phyloP scores from a whole-genome alignment of 2,329 filamentous ascomycete species.

The Hymenoscyphus occultus region DNA sequence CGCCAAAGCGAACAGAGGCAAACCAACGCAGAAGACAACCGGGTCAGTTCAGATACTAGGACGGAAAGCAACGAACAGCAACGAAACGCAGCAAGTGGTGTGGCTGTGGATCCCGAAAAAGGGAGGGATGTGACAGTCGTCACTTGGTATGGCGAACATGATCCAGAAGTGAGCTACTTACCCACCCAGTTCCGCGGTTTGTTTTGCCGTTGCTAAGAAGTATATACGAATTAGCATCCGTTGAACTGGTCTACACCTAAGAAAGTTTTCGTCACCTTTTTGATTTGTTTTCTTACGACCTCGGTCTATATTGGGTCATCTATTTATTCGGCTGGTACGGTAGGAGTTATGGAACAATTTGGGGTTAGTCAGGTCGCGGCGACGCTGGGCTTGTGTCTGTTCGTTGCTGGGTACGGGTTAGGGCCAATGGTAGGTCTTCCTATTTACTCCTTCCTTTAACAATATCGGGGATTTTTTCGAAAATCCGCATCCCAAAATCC shows the following conservation, averaged over 20 bases:
- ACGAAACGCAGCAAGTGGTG: slow-evolving; percentile 41
- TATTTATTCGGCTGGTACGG: slow-evolving; percentile 45
- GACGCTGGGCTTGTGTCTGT: slow-evolving; percentile 56
- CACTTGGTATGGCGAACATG: slow-evolving; percentile 49
- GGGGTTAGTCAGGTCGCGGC: slow-evolving; percentile 49
- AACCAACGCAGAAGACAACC: background rate
- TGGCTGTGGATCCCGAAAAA: slow-evolving; percentile 49
- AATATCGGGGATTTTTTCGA: too few species aligned
- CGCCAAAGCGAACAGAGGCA: slow-evolving; percentile 4
- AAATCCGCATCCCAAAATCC: too few species aligned
- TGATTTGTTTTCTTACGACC: slow-evolving; percentile 54
- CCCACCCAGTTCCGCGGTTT: too few species aligned
- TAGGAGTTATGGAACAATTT: slow-evolving; percentile 46
- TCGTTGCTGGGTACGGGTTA: slow-evolving; percentile 60
- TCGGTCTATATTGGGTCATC: slow-evolving; percentile 50
- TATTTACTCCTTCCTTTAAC: too few species aligned
- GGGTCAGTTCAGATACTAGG: slow-evolving; percentile 21
- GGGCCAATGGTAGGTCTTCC: slow-evolving; percentile 48
- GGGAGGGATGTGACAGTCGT: slow-evolving; percentile 49
- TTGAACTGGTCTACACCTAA: slow-evolving; percentile 48
- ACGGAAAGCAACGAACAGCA: slow-evolving; percentile 15
- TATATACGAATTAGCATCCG: slow-evolving; percentile 39
- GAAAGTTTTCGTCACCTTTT: slow-evolving; percentile 41
- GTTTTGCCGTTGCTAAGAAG: too few species aligned
- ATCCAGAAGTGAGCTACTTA: slow-evolving; percentile 39